Conservation (phyloP, 1,139 yeast species). For the Pneumocystis wakefieldiae region DNA sequence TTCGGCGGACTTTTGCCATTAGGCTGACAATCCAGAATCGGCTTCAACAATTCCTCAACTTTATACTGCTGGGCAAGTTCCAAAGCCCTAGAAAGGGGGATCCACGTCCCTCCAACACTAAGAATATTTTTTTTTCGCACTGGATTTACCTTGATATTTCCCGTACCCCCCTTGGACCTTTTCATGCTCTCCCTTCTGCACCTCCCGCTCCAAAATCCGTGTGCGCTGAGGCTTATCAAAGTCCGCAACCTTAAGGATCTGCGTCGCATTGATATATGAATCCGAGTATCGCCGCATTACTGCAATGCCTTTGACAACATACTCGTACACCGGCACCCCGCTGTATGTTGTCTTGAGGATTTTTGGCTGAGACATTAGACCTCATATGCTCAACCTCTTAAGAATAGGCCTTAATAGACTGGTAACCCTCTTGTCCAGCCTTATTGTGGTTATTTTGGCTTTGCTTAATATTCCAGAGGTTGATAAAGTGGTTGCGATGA, state of each 20-base stretch:
- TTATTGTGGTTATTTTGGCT: too few relatives aligned
- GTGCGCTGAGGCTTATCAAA: slow-evolving; percentile 77
- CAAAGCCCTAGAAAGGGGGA: slow-evolving; percentile 38
- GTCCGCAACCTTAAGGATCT: slow-evolving; percentile 72
- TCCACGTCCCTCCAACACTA: slow-evolving; percentile 6
- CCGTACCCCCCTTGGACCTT: slow-evolving; percentile 95
- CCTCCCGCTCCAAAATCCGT: slow-evolving; percentile 70
- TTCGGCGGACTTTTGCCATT: slow-evolving; percentile 43
- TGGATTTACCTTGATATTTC: slow-evolving; percentile 86
- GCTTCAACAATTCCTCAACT: slow-evolving; percentile 46
- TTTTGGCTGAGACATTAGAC: neutral
- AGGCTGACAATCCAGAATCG: slow-evolving; percentile 46
- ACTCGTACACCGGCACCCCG: slow-evolving; percentile 54
- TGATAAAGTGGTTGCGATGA: neutral
- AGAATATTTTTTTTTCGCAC: slow-evolving; percentile 23
- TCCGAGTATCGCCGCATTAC: slow-evolving; percentile 72
- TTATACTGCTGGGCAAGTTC: slow-evolving; percentile 47
- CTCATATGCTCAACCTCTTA: neutral
- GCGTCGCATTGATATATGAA: slow-evolving; percentile 84
- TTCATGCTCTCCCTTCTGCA: slow-evolving; percentile 73
- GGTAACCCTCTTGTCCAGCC: neutral
- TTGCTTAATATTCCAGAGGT: neutral
- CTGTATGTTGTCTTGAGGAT: slow-evolving; percentile 38
- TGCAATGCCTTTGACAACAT: slow-evolving; percentile 53
- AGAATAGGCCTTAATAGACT: neutral